A percentile compares a stretch with the other conserved stretches of the same genome.
phyloP scores from a whole-genome alignment of 345 rosid species.

The Balakata baccata region DNA sequence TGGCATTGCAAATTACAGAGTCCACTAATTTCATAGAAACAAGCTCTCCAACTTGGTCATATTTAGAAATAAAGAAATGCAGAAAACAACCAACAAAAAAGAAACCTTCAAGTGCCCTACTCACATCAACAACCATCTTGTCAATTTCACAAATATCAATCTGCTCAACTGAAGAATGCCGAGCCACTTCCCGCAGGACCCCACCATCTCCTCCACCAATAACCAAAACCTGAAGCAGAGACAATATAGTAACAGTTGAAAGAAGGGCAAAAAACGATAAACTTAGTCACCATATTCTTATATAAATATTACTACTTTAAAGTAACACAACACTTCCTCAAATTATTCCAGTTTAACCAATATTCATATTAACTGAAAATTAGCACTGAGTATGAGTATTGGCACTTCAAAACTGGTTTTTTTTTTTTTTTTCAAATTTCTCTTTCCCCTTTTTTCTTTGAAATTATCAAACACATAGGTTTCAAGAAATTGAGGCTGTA shows the following conservation, averaged over 20 bases:
- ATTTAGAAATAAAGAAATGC: background rate
- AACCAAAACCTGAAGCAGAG: constrained; percentile 61
- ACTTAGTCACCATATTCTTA: background rate
- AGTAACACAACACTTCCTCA: background rate
- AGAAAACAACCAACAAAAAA: background rate
- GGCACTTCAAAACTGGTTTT: background rate
- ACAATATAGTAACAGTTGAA: background rate
- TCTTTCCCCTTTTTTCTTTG: background rate
- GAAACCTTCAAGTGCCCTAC: constrained; percentile 23
- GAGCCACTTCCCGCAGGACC: constrained; percentile 82
- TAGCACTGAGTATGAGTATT: background rate
- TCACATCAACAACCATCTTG: constrained; percentile 93
- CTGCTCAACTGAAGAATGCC: constrained; percentile 75
- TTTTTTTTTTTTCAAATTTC: background rate
- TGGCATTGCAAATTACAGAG: background rate
- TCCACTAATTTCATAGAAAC: background rate
- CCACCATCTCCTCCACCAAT: constrained; percentile 99
- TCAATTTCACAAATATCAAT: constrained; percentile 96
- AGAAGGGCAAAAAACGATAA: background rate
- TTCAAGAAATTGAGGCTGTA: background rate
- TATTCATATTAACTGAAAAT: background rate
- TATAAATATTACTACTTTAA: background rate
- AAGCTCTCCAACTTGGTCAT: background rate
- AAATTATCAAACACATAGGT: background rate
- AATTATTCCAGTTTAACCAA: background rate